Base-by-base conservation (phyloP, 2,329 filamentous ascomycete genomes). In the Cladosporium sp. region DNA sequence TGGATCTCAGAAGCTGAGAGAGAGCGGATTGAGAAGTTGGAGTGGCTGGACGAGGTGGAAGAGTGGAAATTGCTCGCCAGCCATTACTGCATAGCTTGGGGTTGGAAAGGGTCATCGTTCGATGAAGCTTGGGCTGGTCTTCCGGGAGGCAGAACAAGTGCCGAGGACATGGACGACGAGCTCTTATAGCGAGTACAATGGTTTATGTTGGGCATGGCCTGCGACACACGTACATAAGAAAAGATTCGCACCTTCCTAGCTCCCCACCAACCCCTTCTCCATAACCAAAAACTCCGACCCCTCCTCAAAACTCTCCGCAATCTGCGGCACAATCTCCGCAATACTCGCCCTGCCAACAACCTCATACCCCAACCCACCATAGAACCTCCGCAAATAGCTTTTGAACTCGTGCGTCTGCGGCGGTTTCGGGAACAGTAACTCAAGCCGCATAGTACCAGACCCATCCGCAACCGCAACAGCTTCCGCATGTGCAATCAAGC, bases 1-100 rank as follows among this genome's bases (percentile, higher is more conserved):
- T 97, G 93, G 91, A 78, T 96, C 3, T 68, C 70, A 0, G 69
- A 78, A 0, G 76, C 77, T 2, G 93, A 97, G 74, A 92, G 90
- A 73, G 86, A 89, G 67, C 79, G 92, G 48, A 84, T 97, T 1
- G 87, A 92, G 62, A 74, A 77, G 10, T 71, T 97, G 24, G 92
- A 99, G 72, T 91, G 94, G 67, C 73, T 99, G 61, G 94, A 99
- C 74, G 94, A 99, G 74, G 82, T 97, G 22, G 94, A 99, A 74
- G 94, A 99, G 75, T 96, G 94, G 88, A 81, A 87, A 67, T 74
- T 99, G 64, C 74, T 99, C 65, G 90, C 91, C 0, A 84, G 82
- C 62, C 94, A 99, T 77, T 99, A 99, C 68, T 86, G 92, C 62
- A 82, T 99, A 42, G 86, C 85, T 3, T 97, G 93, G 93, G 94